Base-by-base conservation (phyloP, 176 grass and related monocot species). In the Chloris gayana region DNA sequence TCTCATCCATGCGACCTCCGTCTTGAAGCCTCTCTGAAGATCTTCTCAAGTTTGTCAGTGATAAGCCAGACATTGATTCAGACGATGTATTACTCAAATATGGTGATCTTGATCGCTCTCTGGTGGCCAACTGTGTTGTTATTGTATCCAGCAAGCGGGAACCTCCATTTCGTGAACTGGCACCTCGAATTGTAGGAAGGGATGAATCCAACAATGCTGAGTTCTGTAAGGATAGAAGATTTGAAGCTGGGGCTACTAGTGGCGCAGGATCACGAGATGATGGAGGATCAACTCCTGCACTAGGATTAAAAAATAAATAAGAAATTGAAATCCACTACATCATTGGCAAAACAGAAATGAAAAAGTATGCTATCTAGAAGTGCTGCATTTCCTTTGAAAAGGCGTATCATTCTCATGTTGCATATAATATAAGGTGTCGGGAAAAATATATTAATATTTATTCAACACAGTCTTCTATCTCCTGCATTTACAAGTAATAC, bases 241-340 rank as follows among this genome's bases (percentile, higher is more conserved):
- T 95, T 79, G 90, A 88, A 78, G 86, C 86, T 79, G 85, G 82
- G 46, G 79, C 82, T 85, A 77, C 89, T 61, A 84, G 81, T 27
- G 89, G 88, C 83, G 89, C 77, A 79, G 88, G 82, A 85, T 99
- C 96, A 86, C 88, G 90, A 91, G 95, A 87, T 9, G 87, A 94
- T 80, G 90, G 88, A 95, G 90, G 67, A 82, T 99, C 96, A 86
- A 91, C 90, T 83, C 90, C 92, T 99, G 96, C 82, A 91, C 78
- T 94, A 88, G 83, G 84, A 90, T 63, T 79, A 90, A 85, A 93
- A 76, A 76, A 37, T 30, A 81, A 87, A 91, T 88, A 86, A 80
- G 84, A 58, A 82, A 72, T 37, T 79, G 58, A 60, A 54, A 66
- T 49, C 72, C n/a, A 10, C 69, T 67, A 74, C 29, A 67, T 61